phyloP scores from a whole-genome alignment of 2,329 filamentous ascomycete genomes.

The Aspergillus ustus region DNA sequence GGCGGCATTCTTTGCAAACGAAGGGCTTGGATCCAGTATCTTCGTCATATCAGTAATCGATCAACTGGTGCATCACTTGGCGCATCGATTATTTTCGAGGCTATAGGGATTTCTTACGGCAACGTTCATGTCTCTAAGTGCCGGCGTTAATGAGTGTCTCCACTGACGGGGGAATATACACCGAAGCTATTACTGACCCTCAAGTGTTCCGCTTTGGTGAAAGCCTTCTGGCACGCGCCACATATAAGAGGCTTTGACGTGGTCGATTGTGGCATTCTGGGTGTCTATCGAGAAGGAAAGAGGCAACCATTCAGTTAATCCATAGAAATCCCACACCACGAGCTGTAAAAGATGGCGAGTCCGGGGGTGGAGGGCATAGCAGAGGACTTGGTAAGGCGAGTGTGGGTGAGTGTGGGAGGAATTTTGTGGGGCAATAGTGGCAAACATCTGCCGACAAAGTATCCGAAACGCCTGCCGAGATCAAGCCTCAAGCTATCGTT shows the following conservation, averaged over 20 bases:
- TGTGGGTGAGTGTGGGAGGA: background rate
- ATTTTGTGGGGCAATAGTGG: background rate
- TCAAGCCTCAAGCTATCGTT: background rate
- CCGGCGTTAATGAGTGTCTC: slow-evolving; percentile 21
- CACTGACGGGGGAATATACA: slow-evolving; percentile 17
- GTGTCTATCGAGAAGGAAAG: background rate
- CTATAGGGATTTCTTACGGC: slow-evolving; percentile 39
- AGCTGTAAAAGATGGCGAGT: background rate
- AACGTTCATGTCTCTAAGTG: slow-evolving; percentile 49
- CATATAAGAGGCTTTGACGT: slow-evolving; percentile 40
- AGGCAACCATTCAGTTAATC: background rate
- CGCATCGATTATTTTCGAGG: background rate
- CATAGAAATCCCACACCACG: background rate
- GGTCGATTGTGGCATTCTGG: slow-evolving; percentile 21
- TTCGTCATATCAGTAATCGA: slow-evolving; percentile 31
- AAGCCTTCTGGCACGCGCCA: slow-evolving; percentile 46
- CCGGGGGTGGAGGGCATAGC: background rate
- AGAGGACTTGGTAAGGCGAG: background rate
- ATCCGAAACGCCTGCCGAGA: background rate
- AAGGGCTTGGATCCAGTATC: slow-evolving; percentile 50
- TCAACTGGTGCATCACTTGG: slow-evolving; percentile 2
- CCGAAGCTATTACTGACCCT: slow-evolving; percentile 33
- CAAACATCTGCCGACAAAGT: background rate
- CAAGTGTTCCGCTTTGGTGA: slow-evolving; percentile 49
- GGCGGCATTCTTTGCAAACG: slow-evolving; percentile 45